These are phyloP conservation scores for Moesziomyces parantarcticus DNA, from an alignment of 1,284 basidiomycete genomes.

Conservation along the genomic window DNA sequence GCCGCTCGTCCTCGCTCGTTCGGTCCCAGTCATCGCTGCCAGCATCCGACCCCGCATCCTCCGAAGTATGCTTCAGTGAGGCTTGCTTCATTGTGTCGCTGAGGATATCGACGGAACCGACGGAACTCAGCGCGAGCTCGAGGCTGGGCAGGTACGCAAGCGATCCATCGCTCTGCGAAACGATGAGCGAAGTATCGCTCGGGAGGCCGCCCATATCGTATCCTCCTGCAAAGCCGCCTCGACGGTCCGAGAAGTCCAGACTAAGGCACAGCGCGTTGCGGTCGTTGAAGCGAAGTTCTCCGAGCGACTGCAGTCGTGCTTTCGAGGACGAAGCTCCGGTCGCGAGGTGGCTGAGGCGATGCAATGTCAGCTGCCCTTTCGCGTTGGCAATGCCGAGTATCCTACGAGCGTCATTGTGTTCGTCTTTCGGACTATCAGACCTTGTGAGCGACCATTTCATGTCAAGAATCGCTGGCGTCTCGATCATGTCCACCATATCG, in stretches of 20 bases:
- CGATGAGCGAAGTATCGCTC: constrained; percentile 42
- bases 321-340: not conserved
- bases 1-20: constrained; percentile 33
- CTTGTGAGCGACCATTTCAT: constrained; percentile 60
- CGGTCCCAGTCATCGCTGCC: constrained; percentile 41
- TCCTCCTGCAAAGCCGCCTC: constrained; percentile 18
- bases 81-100: not conserved
- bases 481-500: constrained; percentile 25
- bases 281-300: constrained; percentile 52
- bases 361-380: constrained; percentile 40
- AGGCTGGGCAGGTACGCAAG: constrained; percentile 56
- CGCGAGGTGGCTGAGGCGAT: constrained; percentile 13
- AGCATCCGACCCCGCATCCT: constrained; percentile 10
- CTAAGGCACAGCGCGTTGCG: constrained; percentile 59
- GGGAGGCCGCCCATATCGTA: constrained; percentile 3
- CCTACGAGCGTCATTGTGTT: constrained; percentile 1
- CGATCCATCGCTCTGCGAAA: constrained; percentile 65
- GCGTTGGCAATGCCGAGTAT: constrained; percentile 58
- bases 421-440: not conserved
- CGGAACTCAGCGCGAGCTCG: constrained; percentile 10
- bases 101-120: constrained; percentile 2
- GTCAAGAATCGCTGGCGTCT: constrained; percentile 63
- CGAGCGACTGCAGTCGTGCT: constrained; percentile 15
- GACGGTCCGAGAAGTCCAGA: constrained; percentile 63
- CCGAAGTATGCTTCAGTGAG: constrained; percentile 11